phyloP scores from a whole-genome alignment of 2,329 filamentous ascomycete species.

The Colletotrichum horii region DNA sequence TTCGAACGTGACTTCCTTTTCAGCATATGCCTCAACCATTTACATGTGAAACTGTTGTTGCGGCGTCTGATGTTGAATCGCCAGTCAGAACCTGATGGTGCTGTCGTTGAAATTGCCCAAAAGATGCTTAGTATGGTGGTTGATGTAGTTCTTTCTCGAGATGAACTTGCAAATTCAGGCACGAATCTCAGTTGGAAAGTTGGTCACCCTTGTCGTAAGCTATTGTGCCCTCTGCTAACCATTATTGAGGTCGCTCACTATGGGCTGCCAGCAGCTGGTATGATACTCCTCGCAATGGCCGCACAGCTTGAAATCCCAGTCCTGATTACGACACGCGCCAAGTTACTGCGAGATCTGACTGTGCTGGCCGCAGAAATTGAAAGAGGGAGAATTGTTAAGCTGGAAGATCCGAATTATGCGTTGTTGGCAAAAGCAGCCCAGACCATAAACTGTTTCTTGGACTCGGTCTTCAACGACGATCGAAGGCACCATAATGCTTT shows the following conservation, averaged over 20 bases:
- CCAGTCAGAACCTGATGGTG: neutral
- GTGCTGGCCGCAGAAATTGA: too few relatives aligned
- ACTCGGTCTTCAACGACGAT: too few relatives aligned
- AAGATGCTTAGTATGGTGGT: neutral
- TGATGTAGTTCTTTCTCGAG: neutral
- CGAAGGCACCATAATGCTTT: too few relatives aligned
- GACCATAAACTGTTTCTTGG: too few relatives aligned
- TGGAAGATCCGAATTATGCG: too few relatives aligned
- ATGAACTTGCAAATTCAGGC: neutral
- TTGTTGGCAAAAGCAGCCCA: too few relatives aligned
- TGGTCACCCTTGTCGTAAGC: neutral
- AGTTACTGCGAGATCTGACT: too few relatives aligned
- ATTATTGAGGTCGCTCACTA: neutral
- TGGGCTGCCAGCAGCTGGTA: neutral
- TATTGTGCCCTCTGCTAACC: neutral
- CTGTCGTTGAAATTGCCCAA: neutral
- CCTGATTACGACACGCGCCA: too few relatives aligned
- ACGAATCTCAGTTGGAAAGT: neutral
- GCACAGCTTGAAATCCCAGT: too few relatives aligned
- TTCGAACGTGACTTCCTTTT: neutral
- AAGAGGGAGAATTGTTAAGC: too few relatives aligned
- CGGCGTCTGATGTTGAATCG: neutral
- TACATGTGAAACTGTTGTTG: neutral
- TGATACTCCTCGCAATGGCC: neutral
- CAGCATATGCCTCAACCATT: neutral